Conservation (phyloP, 2,329 filamentous ascomycete species). For the Penicillium palitans region DNA sequence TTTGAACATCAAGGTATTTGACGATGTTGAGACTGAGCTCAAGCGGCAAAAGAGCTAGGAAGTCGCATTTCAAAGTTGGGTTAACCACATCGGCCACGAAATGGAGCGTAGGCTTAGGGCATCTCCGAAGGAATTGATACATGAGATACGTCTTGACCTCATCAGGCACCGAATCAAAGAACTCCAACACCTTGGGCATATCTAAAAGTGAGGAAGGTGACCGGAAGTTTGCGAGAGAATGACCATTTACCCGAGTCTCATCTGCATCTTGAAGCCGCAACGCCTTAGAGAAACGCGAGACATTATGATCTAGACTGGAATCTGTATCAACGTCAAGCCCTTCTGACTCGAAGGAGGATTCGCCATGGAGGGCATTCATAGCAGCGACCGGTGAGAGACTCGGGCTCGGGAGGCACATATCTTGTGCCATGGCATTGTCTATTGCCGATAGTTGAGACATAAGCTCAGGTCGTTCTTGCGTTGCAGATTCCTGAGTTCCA, state of each 20-base stretch:
- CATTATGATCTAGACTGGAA: conserved; percentile 44
- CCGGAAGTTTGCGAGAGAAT: conserved; percentile 25
- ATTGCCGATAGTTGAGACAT: conserved; percentile 51
- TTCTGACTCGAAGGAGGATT: conserved; percentile 46
- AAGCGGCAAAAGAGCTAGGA: conserved; percentile 76
- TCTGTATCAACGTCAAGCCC: conserved; percentile 45
- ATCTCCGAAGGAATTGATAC: conserved; percentile 89
- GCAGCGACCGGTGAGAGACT: conserved; percentile 87
- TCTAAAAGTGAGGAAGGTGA: conserved; percentile 61
- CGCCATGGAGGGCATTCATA: conserved; percentile 57
- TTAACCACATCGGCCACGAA: conserved; percentile 90
- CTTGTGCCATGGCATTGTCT: conserved; percentile 72
- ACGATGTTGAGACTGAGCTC: conserved; percentile 88
- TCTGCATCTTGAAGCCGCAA: conserved; percentile 22
- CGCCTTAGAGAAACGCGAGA: conserved; percentile 27
- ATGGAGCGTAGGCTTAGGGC: conserved; percentile 82
- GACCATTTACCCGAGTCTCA: conserved; percentile 10
- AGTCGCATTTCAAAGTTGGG: conserved; percentile 91
- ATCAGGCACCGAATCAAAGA: conserved; percentile 85
- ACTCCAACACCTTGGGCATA: conserved; percentile 81
- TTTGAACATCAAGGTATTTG: conserved; percentile 79
- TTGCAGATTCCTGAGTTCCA: conserved; percentile 20
- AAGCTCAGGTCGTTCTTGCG: conserved; percentile 24
- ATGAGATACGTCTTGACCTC: conserved; percentile 95
- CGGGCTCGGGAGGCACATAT: conserved; percentile 91